Evolutionary conservation across 2,329 filamentous ascomycete genomes (phyloP).

Genomic region (Trichoderma sp.): DNA sequence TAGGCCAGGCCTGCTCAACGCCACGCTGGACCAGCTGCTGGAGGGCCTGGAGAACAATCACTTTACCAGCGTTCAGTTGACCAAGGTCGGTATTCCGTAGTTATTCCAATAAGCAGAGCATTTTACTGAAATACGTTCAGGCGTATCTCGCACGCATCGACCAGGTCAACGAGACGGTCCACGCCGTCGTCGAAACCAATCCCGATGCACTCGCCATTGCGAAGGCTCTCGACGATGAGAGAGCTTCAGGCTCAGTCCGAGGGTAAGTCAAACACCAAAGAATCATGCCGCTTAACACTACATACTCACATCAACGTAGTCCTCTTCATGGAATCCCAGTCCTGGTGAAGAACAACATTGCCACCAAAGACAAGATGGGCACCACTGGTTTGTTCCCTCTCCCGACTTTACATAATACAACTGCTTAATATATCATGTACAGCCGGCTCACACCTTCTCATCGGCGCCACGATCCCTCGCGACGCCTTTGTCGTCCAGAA

Average conservation of each 20-base stretch:
- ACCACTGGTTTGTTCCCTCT: constrained; percentile 46
- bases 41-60: constrained; percentile 39
- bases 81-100: constrained; percentile 31
- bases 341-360: constrained; percentile 68
- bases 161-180: constrained; percentile 36
- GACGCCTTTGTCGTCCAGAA: constrained; percentile 63
- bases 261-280: constrained; percentile 31
- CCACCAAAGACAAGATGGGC: constrained; percentile 62
- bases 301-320: constrained; percentile 5
- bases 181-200: constrained; percentile 44
- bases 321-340: constrained; percentile 67
- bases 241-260: constrained; percentile 35
- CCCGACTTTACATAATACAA: background rate
- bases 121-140: background rate
- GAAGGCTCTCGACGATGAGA: constrained; percentile 39
- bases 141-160: constrained; percentile 36
- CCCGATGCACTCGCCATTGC: constrained; percentile 43
- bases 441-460: constrained; percentile 61
- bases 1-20: constrained; percentile 37
- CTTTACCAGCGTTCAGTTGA: constrained; percentile 45
- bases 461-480: constrained; percentile 57
- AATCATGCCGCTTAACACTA: background rate
- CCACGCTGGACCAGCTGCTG: constrained; percentile 41
- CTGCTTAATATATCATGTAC: background rate
- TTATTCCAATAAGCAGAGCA: background rate